These are phyloP conservation scores for Reticulascus tulasneorum DNA, from an alignment of 2,329 filamentous ascomycete species.

Conservation along the genomic window DNA sequence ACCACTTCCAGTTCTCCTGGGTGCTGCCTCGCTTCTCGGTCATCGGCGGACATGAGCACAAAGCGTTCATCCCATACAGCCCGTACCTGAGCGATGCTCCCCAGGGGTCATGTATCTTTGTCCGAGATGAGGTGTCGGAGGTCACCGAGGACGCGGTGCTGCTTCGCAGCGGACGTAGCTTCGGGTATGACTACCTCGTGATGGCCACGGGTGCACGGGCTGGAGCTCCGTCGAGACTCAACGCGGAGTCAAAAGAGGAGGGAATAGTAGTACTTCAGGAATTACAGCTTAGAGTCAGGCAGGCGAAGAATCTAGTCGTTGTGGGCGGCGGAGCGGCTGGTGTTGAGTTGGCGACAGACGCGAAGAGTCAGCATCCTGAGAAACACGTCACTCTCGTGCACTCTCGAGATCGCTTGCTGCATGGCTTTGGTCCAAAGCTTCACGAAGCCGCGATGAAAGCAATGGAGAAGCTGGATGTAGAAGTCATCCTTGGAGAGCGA, in stretches of 20 bases:
- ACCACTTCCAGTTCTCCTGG: too few species aligned
- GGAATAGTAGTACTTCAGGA: too few species aligned
- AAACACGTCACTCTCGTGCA: conserved; percentile 45
- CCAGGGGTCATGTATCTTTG: conserved; percentile 23
- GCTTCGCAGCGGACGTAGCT: too few species aligned
- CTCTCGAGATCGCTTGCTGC: conserved; percentile 37
- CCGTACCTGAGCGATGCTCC: conserved; percentile 22
- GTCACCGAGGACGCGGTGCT: too few species aligned
- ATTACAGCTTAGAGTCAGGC: conserved; percentile 19
- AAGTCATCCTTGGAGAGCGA: too few species aligned
- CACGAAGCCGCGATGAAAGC: too few species aligned
- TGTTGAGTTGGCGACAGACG: conserved; percentile 44
- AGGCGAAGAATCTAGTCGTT: conserved; percentile 28
- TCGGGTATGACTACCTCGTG: too few species aligned
- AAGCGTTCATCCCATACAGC: conserved; percentile 44
- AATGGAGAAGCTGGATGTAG: too few species aligned
- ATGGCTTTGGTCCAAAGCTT: too few species aligned
- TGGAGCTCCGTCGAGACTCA: conserved; percentile 24
- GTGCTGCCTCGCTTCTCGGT: conserved; percentile 42
- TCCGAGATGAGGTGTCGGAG: too few species aligned
- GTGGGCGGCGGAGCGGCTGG: conserved; percentile 46
- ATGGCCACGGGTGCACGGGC: too few species aligned
- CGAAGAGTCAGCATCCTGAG: conserved; percentile 39
- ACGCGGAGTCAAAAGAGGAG: too few species aligned
- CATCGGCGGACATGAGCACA: conserved; percentile 33